A percentile compares a stretch with the other conserved stretches of the same genome.
Evolutionary conservation across 306 rosid genomes (phyloP).

Genomic region (Gleditsia sinensis): DNA sequence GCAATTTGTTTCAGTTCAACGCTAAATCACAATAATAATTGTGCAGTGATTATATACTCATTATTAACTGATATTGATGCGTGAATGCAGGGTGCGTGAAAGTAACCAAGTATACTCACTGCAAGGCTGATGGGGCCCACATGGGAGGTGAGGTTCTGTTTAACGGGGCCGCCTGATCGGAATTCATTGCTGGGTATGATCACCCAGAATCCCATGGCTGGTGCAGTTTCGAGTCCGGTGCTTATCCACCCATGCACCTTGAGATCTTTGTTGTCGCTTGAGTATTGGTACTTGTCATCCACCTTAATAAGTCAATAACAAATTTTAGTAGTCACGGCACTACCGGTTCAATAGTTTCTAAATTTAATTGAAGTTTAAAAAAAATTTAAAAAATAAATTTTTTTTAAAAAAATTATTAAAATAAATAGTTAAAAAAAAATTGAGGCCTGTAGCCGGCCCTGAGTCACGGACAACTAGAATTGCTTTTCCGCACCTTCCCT

Average conservation of each 20-base stretch:
- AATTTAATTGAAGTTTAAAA: too few species aligned
- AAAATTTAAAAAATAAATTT: too few species aligned
- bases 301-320: slow-evolving; percentile 45
- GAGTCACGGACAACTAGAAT: background rate
- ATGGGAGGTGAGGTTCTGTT: slow-evolving; percentile 80
- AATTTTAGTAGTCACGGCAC: too few species aligned
- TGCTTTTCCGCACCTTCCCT: too few species aligned
- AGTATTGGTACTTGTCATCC: slow-evolving; percentile 90
- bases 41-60: slow-evolving; percentile 2
- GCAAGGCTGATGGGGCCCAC: slow-evolving; percentile 83
- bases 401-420: too few species aligned
- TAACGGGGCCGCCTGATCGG: slow-evolving; percentile 75
- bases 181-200: slow-evolving; percentile 76
- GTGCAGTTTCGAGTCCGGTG: slow-evolving; percentile 34
- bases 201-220: slow-evolving; percentile 75
- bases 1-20: background rate
- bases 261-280: slow-evolving; percentile 65
- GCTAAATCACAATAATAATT: background rate
- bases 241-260: slow-evolving; percentile 88
- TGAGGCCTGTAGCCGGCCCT: too few species aligned
- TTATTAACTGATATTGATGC: background rate
- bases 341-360: too few species aligned
- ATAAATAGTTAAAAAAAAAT: too few species aligned
- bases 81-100: background rate
- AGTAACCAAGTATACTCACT: slow-evolving; percentile 42